Conservation (phyloP, 805 yeast species). For the Trichomonascus vanleenenianus region DNA sequence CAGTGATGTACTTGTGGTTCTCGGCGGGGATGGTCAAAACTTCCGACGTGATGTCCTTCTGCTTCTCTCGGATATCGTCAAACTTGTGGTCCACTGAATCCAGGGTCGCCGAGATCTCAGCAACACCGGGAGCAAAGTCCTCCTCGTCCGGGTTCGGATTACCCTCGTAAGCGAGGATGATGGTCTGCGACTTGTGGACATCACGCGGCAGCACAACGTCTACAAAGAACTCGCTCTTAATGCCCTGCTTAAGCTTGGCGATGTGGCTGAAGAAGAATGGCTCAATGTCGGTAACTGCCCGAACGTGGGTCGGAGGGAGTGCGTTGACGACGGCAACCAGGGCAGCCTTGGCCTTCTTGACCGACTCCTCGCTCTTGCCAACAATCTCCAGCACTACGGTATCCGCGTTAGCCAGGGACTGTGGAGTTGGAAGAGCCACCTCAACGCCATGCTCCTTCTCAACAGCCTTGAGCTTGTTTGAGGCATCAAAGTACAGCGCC, state of each 20-base stretch:
- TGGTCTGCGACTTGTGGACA: slow-evolving; percentile 31
- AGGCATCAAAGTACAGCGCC: slow-evolving; percentile 48
- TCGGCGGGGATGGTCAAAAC: slow-evolving; percentile 44
- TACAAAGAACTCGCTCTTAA: slow-evolving; percentile 36
- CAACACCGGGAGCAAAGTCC: slow-evolving; percentile 65
- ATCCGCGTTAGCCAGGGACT: slow-evolving; percentile 30
- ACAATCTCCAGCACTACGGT: slow-evolving; percentile 56
- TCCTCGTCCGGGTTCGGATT: slow-evolving; percentile 35
- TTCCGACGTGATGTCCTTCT: slow-evolving; percentile 43
- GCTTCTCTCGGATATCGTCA: slow-evolving; percentile 50
- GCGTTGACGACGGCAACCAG: slow-evolving; percentile 68
- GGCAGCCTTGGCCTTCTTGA: slow-evolving; percentile 61
- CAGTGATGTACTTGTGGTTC: slow-evolving; percentile 53
- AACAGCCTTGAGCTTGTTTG: slow-evolving; percentile 30
- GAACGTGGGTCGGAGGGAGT: slow-evolving; percentile 59
- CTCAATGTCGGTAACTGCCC: slow-evolving; percentile 56
- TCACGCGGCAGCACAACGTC: slow-evolving; percentile 47
- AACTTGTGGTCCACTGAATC: slow-evolving; percentile 44
- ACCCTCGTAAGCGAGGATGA: slow-evolving; percentile 50
- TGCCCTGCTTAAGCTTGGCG: slow-evolving; percentile 18
- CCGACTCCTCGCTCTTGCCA: slow-evolving; percentile 41
- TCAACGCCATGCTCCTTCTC: slow-evolving; percentile 36
- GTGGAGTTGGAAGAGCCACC: slow-evolving; percentile 37
- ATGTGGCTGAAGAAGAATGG: slow-evolving; percentile 47
- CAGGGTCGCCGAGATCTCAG: slow-evolving; percentile 51